A percentile compares a stretch with the other conserved stretches of the same genome.
Conservation (phyloP, 495 filamentous ascomycete species). For the Hypoxylon lienhwacheense region DNA sequence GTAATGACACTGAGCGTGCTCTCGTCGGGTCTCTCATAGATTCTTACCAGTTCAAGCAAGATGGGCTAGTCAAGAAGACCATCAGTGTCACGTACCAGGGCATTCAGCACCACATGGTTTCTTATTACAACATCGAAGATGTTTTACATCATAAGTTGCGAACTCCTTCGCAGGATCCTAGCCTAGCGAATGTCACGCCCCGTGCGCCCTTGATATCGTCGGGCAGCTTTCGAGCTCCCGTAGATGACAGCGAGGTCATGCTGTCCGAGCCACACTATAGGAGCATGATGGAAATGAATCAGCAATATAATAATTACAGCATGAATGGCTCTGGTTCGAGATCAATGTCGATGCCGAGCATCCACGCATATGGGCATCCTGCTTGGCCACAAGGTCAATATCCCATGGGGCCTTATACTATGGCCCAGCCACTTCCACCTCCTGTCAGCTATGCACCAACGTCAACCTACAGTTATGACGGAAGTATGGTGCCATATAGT, state of each 20-base stretch:
- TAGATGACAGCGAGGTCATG: conserved; percentile 55
- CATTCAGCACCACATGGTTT: conserved; percentile 78
- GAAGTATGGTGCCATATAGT: not conserved
- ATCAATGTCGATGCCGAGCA: conserved; percentile 23
- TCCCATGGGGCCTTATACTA: not conserved
- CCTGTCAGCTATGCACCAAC: conserved; percentile 5
- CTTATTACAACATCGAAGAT: conserved; percentile 82
- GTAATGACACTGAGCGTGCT: conserved; percentile 56
- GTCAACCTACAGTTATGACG: conserved; percentile 1
- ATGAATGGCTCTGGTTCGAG: conserved; percentile 9
- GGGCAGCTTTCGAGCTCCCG: conserved; percentile 70
- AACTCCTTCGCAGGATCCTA: conserved; percentile 51
- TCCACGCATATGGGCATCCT: conserved; percentile 1
- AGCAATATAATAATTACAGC: not conserved
- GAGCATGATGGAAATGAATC: not conserved
- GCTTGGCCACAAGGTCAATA: conserved; percentile 3
- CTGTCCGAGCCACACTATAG: conserved; percentile 1
- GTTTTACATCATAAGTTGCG: conserved; percentile 63
- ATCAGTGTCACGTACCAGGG: conserved; percentile 73
- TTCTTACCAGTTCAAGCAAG: conserved; percentile 83
- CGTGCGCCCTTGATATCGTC: conserved; percentile 62
- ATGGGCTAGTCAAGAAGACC: conserved; percentile 88
- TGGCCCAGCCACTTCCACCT: conserved; percentile 9
- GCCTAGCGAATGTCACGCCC: conserved; percentile 46
- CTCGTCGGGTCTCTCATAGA: conserved; percentile 82